These are phyloP conservation scores for Penicillium desertorum DNA, from an alignment of 495 filamentous ascomycete genomes.

Conservation along the genomic window DNA sequence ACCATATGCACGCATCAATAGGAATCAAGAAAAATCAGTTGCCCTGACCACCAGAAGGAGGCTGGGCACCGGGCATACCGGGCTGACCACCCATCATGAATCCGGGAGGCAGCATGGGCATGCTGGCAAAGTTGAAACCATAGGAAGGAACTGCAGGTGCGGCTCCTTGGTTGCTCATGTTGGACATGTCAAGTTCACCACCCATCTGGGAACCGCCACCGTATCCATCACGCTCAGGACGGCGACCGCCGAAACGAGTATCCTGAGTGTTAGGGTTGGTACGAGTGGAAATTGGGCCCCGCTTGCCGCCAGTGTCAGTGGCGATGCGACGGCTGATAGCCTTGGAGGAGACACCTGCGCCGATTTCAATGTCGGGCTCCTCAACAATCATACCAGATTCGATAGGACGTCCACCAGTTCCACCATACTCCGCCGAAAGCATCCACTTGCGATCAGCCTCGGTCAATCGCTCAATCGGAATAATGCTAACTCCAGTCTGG, in stretches of 20 bases:
- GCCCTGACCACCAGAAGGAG: slow-evolving; percentile 50
- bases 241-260: slow-evolving; percentile 39
- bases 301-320: slow-evolving; percentile 71
- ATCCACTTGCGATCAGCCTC: slow-evolving; percentile 98
- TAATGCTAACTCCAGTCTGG: slow-evolving; percentile 84
- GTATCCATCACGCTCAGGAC: slow-evolving; percentile 33
- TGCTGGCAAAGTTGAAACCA: slow-evolving; percentile 65
- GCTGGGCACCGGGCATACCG: slow-evolving; percentile 37
- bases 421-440: slow-evolving; percentile 89
- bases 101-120: slow-evolving; percentile 68
- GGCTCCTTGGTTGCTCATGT: slow-evolving; percentile 54
- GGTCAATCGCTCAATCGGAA: slow-evolving; percentile 86
- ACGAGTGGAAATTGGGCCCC: slow-evolving; percentile 69
- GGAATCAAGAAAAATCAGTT: slow-evolving; percentile 23
- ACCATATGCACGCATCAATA: slow-evolving; percentile 10
- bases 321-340: slow-evolving; percentile 83
- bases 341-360: slow-evolving; percentile 94
- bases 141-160: slow-evolving; percentile 64
- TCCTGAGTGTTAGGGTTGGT: slow-evolving; percentile 41
- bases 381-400: slow-evolving; percentile 86
- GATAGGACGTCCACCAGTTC: slow-evolving; percentile 80
- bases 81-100: slow-evolving; percentile 54
- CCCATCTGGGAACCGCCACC: slow-evolving; percentile 20
- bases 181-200: slow-evolving; percentile 39
- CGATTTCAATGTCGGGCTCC: slow-evolving; percentile 98